Conservation (phyloP, 2,329 filamentous ascomycete species). For the Acarospora socialis region DNA sequence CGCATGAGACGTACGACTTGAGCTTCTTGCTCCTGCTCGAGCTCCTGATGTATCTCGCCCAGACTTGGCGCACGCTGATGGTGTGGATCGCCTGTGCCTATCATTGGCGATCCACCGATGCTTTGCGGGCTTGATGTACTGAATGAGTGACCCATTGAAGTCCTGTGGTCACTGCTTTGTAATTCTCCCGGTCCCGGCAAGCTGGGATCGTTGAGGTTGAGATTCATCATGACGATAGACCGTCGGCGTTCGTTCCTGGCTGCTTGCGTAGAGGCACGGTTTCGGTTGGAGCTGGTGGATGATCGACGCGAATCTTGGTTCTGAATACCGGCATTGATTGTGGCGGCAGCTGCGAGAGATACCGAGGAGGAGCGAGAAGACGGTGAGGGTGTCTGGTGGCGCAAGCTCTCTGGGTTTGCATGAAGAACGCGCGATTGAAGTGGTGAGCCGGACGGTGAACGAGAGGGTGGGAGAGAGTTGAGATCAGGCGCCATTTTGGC, state of each 20-base stretch:
- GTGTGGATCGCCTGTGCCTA: constrained; percentile 31
- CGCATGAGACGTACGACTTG: constrained; percentile 29
- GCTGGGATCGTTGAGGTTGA: constrained; percentile 27
- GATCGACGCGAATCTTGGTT: constrained; percentile 40
- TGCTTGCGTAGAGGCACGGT: constrained; percentile 20
- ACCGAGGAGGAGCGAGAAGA: constrained; percentile 52
- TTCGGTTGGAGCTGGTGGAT: constrained; percentile 23
- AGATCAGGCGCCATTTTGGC: constrained; percentile 55
- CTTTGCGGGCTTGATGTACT: constrained; percentile 30
- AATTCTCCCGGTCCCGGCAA: constrained; percentile 24
- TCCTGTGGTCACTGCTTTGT: constrained; percentile 24
- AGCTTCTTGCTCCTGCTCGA: constrained; percentile 37
- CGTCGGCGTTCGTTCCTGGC: constrained; percentile 26
- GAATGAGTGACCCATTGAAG: constrained; percentile 25
- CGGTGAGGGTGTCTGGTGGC: constrained; percentile 40
- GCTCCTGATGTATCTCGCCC: constrained; percentile 35
- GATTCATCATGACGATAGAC: constrained; percentile 26
- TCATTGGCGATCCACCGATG: constrained; percentile 25
- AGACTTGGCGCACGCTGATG: constrained; percentile 34
- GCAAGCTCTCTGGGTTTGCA: constrained; percentile 13
- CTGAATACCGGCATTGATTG: constrained; percentile 63
- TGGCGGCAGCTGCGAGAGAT: constrained; percentile 62
- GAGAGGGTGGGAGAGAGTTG: constrained; percentile 52
- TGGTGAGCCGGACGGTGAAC: constrained; percentile 28
- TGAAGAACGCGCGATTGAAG: constrained; percentile 21